Evolutionary conservation across 768 basidiomycete genomes (phyloP), one percentile per base, ranked within the genome.

Genomic region (Mycena latifolia): DNA sequence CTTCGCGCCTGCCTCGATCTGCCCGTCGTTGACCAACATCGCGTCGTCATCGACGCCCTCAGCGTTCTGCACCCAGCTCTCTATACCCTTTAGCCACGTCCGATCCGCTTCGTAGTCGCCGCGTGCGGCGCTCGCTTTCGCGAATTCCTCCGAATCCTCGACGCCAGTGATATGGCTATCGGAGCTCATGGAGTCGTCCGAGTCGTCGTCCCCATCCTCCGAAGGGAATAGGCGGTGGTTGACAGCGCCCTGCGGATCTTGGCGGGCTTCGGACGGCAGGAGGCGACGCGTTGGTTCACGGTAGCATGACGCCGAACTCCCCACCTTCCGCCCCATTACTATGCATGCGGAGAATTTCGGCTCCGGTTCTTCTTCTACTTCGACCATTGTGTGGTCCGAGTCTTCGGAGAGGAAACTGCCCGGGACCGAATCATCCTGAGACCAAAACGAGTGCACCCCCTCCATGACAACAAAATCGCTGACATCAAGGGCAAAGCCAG

Each of bases 91-190:
- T 46, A 53, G 22, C 53, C 57, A 66, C 3, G 14, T 12, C 5
- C 18, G 24, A 31, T 58, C 53, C 24, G 22, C 24, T 12, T 59
- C 43, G 27, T 65, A 37, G 27, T 39, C 52, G 3, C 52, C 56
- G 5, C 39, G 51, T n/a, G 39, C 59, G 14, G 39, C n/a, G 18
- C 48, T 57, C 18, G 48, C 31, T 46, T 64, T 43, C 24, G 29
- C 47, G 50, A 24, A 56, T 22, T 51, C 55, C 14, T 64, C 55
- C 24, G 62, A 35, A 41, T 63, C 62, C 11, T 63, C 62, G 35
- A 56, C 37, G 33, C 62, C 62, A 6, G 54, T 50, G 37, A 56
- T 50, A 10, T 63, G 28, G 28, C 46, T 50, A 35, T 63, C 55
- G 25, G 3, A 24, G 27, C 61, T 63, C 2, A 55, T 55, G 31